These are phyloP conservation scores for Thermomucor indicae-seudaticae DNA, from an alignment of 371 early-diverging fungal genomes.

Conservation along the genomic window DNA sequence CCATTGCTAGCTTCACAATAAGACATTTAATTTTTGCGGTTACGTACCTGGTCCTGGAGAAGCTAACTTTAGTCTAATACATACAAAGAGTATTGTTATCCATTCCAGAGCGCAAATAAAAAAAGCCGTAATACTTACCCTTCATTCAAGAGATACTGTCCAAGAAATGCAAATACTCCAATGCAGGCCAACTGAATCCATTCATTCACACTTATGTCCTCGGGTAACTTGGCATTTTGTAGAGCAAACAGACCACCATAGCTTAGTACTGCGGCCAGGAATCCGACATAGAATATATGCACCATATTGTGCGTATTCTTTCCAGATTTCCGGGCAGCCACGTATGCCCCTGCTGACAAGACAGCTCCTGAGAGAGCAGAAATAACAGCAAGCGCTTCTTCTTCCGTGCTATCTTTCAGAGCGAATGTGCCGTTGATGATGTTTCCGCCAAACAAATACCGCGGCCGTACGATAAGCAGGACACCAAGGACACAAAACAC, in stretches of 20 bases:
- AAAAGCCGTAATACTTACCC: constrained; percentile 30
- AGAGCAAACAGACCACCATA: constrained; percentile 31
- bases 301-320: constrained; percentile 63
- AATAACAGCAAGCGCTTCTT: constrained; percentile 35
- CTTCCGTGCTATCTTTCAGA: constrained; percentile 6
- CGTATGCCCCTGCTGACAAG: constrained; percentile 64
- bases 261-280: constrained; percentile 45
- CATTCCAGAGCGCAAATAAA: not conserved
- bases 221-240: constrained; percentile 31
- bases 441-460: constrained; percentile 46
- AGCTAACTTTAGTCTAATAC: constrained; percentile 59
- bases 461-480: constrained; percentile 61
- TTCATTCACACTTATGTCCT: not conserved
- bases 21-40: not conserved
- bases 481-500: constrained; percentile 63
- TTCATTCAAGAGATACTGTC: constrained; percentile 72
- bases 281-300: constrained; percentile 75
- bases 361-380: constrained; percentile 61
- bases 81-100: not conserved
- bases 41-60: constrained; percentile 66
- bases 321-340: constrained; percentile 70
- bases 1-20: not conserved
- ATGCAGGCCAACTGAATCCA: constrained; percentile 36
- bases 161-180: constrained; percentile 63
- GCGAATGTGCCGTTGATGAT: not conserved